Base-by-base conservation (phyloP, 2,329 filamentous ascomycete genomes). In the Claviceps maximensis region DNA sequence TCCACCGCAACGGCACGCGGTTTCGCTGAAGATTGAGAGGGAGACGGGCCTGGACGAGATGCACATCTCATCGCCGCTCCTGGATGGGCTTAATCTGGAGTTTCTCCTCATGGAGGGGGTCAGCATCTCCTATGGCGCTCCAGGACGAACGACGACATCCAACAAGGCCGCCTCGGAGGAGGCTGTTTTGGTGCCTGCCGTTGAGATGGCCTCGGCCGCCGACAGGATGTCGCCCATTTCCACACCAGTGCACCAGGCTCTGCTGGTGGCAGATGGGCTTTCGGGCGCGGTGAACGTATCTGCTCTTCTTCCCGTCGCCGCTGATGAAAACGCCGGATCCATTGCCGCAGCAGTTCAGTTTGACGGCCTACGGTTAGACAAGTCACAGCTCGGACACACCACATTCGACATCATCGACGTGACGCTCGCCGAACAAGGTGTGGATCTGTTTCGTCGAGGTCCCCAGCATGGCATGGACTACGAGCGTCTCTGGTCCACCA, bases 211-310 rank as follows among this genome's bases (percentile, higher is more conserved):
- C 6, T 82, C 84, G 15, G 76, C 75, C 55, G 80, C 79, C 17
- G 82, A 83, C 9, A 75, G 81, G 56, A 77, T 81, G 53, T 82
- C 82, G 13, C 77, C 82, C 17, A 75, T 93, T 44, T 80, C 82
- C 7, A 89, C 88, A 46, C 90, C 91, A 0, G 89, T 96, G 1
- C 91, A 97, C 64, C 87, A 84, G 63, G 81, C 84, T 1, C 69
- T 96, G 17, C 61, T 96, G 10, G 77, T 95, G 9, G 83, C 82
- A 0, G 77, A 87, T 49, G 89, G 88, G 0, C 69, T 95, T 2
- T 71, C 79, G 51, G 88, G 86, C 8, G 80, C 85, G 1, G 74
- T 83, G 5, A 72, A 76, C 1, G 59, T 79, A 7, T 65, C 76
- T 6, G 62, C 71, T 9, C 62, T 78, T 8, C 62, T 78, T 47